phyloP scores from a whole-genome alignment of 441 rosid genomes.

The Bocquillonia castaneifolia region DNA sequence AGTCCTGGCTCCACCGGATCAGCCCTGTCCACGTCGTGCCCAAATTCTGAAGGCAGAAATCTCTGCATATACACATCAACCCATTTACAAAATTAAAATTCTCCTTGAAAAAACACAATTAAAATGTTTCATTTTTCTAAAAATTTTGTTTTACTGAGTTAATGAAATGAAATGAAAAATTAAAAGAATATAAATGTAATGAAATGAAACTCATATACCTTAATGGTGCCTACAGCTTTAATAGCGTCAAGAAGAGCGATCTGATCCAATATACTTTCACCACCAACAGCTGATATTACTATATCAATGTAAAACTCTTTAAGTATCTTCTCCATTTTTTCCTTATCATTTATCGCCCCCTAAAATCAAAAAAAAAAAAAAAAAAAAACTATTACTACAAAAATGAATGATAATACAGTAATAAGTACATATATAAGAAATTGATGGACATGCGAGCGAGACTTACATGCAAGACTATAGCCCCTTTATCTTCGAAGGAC shows the following conservation, averaged over 20 bases:
- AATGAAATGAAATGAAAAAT: background rate
- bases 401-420: background rate
- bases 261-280: constrained; percentile 31
- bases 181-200: background rate
- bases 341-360: constrained; percentile 26
- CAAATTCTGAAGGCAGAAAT: constrained; percentile 51
- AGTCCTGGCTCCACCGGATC: constrained; percentile 51
- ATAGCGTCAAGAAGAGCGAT: constrained; percentile 33
- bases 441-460: background rate
- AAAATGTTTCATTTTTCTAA: background rate
- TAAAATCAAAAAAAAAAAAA: background rate
- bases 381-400: background rate
- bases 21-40: constrained; percentile 48
- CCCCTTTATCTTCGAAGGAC: constrained; percentile 39
- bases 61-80: constrained; percentile 27
- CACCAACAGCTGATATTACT: constrained; percentile 43
- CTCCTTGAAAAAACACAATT: background rate
- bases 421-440: background rate
- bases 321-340: constrained; percentile 26
- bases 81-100: background rate
- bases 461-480: constrained; percentile 25
- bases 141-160: no score
- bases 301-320: constrained; percentile 30
- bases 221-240: constrained; percentile 36
- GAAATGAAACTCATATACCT: no score